These are phyloP conservation scores for Toxicodendron radicans DNA, from an alignment of 345 rosid species.

Conservation along the genomic window DNA sequence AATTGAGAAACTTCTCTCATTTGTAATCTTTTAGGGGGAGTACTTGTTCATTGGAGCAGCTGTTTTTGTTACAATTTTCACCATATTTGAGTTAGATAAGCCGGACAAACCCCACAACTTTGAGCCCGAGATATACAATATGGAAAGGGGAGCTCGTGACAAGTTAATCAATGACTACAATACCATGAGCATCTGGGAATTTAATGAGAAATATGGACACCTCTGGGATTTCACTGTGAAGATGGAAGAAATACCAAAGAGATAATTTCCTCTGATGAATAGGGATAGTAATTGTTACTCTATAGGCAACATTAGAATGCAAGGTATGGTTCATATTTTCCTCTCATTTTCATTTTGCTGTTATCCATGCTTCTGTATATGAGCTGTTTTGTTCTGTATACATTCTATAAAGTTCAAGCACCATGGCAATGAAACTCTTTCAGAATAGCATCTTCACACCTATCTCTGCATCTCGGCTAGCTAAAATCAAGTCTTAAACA, in stretches of 20 bases:
- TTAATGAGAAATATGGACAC: slow-evolving; percentile 88
- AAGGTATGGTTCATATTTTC: slow-evolving; percentile 1
- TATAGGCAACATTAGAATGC: slow-evolving; percentile 5
- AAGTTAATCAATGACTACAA: slow-evolving; percentile 84
- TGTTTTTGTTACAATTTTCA: slow-evolving; percentile 57
- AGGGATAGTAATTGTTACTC: slow-evolving; percentile 5
- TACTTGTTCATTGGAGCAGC: slow-evolving; percentile 83
- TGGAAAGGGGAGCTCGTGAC: slow-evolving; percentile 90
- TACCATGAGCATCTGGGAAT: slow-evolving; percentile 87
- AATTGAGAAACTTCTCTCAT: slow-evolving; percentile 4
- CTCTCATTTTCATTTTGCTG: background rate
- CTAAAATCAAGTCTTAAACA: too few relatives aligned
- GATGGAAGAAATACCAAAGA: slow-evolving; percentile 60
- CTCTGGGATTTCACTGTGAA: slow-evolving; percentile 85
- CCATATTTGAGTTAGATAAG: slow-evolving; percentile 85
- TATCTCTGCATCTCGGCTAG: background rate
- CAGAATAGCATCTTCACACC: background rate
- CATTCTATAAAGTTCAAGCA: background rate
- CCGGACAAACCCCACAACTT: slow-evolving; percentile 92
- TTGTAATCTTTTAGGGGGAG: slow-evolving; percentile 53
- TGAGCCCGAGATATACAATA: slow-evolving; percentile 84
- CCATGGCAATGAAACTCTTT: background rate
- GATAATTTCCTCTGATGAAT: slow-evolving; percentile 29
- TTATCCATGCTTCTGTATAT: background rate
- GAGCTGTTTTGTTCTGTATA: background rate